A percentile compares a stretch with the other conserved stretches of the same genome.
These are phyloP conservation scores for Panus rudis DNA, from an alignment of 768 basidiomycete genomes.

Conservation along the genomic window DNA sequence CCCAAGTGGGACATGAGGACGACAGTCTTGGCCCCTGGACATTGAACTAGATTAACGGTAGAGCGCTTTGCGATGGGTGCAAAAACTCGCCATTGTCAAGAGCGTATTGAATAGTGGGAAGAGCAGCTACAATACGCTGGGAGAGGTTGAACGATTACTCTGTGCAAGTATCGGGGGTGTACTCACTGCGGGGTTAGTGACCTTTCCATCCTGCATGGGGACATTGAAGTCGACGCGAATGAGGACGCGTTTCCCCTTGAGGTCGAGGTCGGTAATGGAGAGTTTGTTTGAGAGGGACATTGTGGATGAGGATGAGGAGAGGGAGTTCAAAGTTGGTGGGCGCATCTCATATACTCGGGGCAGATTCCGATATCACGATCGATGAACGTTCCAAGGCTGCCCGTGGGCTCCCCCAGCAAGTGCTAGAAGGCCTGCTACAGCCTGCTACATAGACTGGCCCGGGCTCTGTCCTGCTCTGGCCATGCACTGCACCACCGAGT, in stretches of 20 bases:
- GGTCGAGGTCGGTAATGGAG: constrained; percentile 83
- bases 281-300: constrained; percentile 97
- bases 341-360: no score
- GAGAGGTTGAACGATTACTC: constrained; percentile 4
- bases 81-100: constrained; percentile 77
- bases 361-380: no score
- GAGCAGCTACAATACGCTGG: constrained; percentile 93
- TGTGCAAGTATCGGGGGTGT: constrained; percentile 7
- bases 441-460: no score
- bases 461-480: no score
- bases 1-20: constrained; percentile 98
- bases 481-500: no score
- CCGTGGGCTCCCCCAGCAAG: no score
- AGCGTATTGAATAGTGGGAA: constrained; percentile 93
- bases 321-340: no score
- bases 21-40: constrained; percentile 68
- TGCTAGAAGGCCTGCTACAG: no score
- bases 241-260: constrained; percentile 84
- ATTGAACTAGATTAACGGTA: constrained; percentile 6
- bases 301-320: constrained; percentile 24
- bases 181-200: constrained; percentile 94
- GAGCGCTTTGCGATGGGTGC: constrained; percentile 6
- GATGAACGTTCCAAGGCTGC: no score
- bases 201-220: constrained; percentile 81
- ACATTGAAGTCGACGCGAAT: constrained; percentile 97